Conservation (phyloP, 2,329 filamentous ascomycete genomes). For the Hymenoscyphus linearis region DNA sequence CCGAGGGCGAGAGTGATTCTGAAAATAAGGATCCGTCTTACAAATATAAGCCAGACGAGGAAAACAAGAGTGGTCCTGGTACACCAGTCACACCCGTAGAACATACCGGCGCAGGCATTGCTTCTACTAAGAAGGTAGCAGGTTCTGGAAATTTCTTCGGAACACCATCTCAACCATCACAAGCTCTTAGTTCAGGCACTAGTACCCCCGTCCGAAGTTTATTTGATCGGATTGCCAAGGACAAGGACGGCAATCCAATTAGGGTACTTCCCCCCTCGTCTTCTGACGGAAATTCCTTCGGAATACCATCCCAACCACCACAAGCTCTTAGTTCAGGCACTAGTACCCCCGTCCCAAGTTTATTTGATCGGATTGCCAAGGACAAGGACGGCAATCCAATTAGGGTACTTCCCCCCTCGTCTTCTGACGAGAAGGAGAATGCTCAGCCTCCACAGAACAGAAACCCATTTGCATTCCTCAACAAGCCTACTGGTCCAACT, state of each 20-base stretch:
- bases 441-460: conserved; percentile 23
- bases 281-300: conserved; percentile 32
- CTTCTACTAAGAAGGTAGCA: conserved; percentile 24
- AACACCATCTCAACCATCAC: conserved; percentile 22
- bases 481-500: conserved; percentile 19
- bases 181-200: conserved; percentile 24
- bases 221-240: conserved; percentile 51
- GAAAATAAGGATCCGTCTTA: conserved; percentile 29
- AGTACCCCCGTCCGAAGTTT: conserved; percentile 45
- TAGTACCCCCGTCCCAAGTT: conserved; percentile 42
- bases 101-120: conserved; percentile 25
- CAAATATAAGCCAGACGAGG: conserved; percentile 18
- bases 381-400: conserved; percentile 46
- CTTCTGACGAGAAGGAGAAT: conserved; percentile 33
- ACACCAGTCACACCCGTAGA: conserved; percentile 22
- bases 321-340: conserved; percentile 25
- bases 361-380: conserved; percentile 52
- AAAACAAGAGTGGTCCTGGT: conserved; percentile 17
- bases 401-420: conserved; percentile 25
- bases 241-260: conserved; percentile 44
- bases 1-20: conserved; percentile 39
- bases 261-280: conserved; percentile 26
- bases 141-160: conserved; percentile 1
- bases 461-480: conserved; percentile 19
- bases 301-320: conserved; percentile 33